phyloP scores from a whole-genome alignment of 1,139 yeast genomes.

The Magnusiomyces fungicola region DNA sequence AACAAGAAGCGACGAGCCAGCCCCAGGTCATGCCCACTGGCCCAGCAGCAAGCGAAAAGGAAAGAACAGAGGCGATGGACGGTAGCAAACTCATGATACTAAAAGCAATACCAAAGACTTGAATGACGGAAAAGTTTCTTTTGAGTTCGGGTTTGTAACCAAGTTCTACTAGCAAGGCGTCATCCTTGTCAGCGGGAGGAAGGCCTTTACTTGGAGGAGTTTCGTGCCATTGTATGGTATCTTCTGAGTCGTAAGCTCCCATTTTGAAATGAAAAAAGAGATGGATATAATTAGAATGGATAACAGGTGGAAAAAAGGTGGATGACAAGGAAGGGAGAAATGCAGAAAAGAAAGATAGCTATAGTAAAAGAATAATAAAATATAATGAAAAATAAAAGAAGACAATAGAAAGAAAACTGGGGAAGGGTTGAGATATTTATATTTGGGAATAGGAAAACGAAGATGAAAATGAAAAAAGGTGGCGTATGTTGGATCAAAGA shows the following conservation, averaged over 20 bases:
- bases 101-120: conserved; percentile 51
- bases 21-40: conserved; percentile 59
- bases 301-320: too few species aligned
- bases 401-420: background rate
- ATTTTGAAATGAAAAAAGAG: too few species aligned
- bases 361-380: background rate
- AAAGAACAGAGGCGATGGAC: conserved; percentile 43
- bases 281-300: too few species aligned
- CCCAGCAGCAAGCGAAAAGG: conserved; percentile 43
- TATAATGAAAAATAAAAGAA: background rate
- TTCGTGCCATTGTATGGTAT: background rate
- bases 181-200: conserved; percentile 20
- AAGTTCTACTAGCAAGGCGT: conserved; percentile 34
- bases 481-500: too few species aligned
- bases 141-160: conserved; percentile 71
- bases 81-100: conserved; percentile 68
- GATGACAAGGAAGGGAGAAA: too few species aligned
- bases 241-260: background rate
- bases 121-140: conserved; percentile 56
- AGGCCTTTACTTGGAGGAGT: background rate
- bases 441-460: too few species aligned
- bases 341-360: background rate
- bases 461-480: too few species aligned
- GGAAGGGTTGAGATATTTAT: too few species aligned
- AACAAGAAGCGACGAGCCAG: conserved; percentile 49